A percentile compares a stretch with the other conserved stretches of the same genome.
Conservation (phyloP, 441 rosid species). For the Erodium texanum region DNA sequence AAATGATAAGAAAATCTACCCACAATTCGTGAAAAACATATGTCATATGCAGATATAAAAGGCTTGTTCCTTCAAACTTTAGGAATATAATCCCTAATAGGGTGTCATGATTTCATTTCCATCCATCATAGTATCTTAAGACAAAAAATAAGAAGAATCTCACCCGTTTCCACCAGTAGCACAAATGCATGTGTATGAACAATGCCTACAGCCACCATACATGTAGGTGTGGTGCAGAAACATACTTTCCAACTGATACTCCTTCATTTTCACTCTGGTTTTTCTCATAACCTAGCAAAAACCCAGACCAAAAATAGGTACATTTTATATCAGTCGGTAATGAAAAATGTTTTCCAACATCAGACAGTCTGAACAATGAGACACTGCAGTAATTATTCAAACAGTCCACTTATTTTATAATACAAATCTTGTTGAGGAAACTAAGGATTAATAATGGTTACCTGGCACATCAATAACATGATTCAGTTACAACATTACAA, state of each 20-base stretch:
- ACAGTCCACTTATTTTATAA: neutral
- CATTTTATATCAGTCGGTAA: neutral
- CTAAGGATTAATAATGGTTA: neutral
- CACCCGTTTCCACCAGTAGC: conserved; percentile 93
- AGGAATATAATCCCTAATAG: no score
- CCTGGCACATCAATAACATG: conserved; percentile 1
- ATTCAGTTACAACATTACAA: neutral
- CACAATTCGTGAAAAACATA: no score
- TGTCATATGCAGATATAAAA: no score
- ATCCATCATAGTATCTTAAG: no score
- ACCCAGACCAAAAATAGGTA: neutral
- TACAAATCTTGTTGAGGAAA: neutral
- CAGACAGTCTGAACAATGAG: neutral
- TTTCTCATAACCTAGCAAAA: conserved; percentile 69
- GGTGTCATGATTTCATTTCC: no score
- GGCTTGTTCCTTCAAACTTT: no score
- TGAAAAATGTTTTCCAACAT: neutral
- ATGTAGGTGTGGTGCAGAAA: conserved; percentile 89
- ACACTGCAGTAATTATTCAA: neutral
- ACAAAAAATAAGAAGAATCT: conserved; percentile 12
- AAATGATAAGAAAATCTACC: no score
- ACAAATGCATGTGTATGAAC: conserved; percentile 91
- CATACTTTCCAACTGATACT: conserved; percentile 91
- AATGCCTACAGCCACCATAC: conserved; percentile 94
- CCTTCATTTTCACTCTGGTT: conserved; percentile 54